phyloP scores from a whole-genome alignment of 768 basidiomycete genomes.

The Lactarius psammicola region DNA sequence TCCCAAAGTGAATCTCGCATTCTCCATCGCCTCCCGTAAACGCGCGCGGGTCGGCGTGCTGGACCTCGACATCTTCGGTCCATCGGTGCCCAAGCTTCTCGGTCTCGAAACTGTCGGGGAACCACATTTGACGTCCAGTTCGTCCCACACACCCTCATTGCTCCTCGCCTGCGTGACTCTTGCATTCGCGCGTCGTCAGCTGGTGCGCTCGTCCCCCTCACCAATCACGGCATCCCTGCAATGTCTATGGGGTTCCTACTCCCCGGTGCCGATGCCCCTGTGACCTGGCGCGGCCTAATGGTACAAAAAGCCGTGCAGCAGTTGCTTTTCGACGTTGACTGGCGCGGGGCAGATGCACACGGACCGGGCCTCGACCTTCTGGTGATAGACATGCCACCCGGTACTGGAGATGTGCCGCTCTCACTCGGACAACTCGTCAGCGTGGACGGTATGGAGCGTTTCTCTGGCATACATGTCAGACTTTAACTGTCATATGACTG shows the following conservation, averaged over 20 bases:
- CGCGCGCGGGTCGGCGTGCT: slow-evolving; percentile 71
- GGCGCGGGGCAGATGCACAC: slow-evolving; percentile 47
- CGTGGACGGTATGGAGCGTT: slow-evolving; percentile 65
- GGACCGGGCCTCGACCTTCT: slow-evolving; percentile 71
- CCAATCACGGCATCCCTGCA: slow-evolving; percentile 85
- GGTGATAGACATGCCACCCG: slow-evolving; percentile 95
- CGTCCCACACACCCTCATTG: slow-evolving; percentile 29
- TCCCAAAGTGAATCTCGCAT: slow-evolving; percentile 73
- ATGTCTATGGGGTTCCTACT: slow-evolving; percentile 99
- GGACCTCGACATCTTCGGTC: slow-evolving; percentile 95
- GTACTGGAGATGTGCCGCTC: slow-evolving; percentile 94
- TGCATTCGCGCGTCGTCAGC: slow-evolving; percentile 35
- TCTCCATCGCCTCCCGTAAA: slow-evolving; percentile 56
- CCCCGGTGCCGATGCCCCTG: slow-evolving; percentile 68
- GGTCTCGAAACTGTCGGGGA: slow-evolving; percentile 78
- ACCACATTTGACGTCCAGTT: slow-evolving; percentile 71
- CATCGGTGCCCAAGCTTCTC: slow-evolving; percentile 91
- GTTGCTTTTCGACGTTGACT: slow-evolving; percentile 93
- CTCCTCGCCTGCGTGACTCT: background rate
- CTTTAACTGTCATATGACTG: background rate
- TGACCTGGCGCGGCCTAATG: slow-evolving; percentile 98
- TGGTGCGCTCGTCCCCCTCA: slow-evolving; percentile 77
- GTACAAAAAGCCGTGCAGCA: slow-evolving; percentile 98
- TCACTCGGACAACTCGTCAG: slow-evolving; percentile 84
- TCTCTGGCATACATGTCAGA: background rate